Evolutionary conservation across 1,284 basidiomycete genomes (phyloP).

Genomic region (Erythrobasidium hasegawianum): DNA sequence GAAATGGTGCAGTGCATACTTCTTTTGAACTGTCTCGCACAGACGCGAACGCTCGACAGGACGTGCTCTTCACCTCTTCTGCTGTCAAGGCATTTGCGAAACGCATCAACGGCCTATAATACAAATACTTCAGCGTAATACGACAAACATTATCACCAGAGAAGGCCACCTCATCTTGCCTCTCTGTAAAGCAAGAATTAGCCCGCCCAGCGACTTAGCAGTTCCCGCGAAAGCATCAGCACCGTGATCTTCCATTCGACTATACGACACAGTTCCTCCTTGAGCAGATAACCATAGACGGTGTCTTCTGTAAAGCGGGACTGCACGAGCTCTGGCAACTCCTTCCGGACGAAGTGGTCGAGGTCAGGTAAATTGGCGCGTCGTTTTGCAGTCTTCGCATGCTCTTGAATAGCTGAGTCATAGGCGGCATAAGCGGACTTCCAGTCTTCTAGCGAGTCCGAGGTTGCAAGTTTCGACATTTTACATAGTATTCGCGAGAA

Average conservation of each 20-base stretch:
- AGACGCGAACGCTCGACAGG: slow-evolving; percentile 2
- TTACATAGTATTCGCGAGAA: no score
- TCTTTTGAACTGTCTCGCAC: neutral
- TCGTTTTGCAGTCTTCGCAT: slow-evolving; percentile 23
- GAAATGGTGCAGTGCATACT: neutral
- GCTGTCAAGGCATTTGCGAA: slow-evolving; percentile 22
- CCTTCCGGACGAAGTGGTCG: slow-evolving; percentile 16
- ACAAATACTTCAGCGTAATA: no score
- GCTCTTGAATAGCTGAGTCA: slow-evolving; percentile 11
- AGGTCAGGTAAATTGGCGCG: slow-evolving; percentile 11
- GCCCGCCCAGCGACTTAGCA: neutral
- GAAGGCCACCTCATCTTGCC: slow-evolving; percentile 33
- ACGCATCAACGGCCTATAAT: slow-evolving; percentile 24
- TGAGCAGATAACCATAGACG: slow-evolving; percentile 25
- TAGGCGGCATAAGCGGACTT: slow-evolving; percentile 7
- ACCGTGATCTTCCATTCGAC: slow-evolving; percentile 35
- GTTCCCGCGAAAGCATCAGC: no score
- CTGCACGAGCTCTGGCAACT: slow-evolving; percentile 9
- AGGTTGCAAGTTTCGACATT: neutral
- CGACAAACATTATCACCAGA: no score
- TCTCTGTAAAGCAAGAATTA: neutral
- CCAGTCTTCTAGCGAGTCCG: slow-evolving; percentile 9
- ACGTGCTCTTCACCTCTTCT: neutral
- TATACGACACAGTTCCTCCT: slow-evolving; percentile 28
- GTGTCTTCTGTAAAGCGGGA: slow-evolving; percentile 5